phyloP scores from a whole-genome alignment of 2,329 filamentous ascomycete species.

The Huntiella savannae region DNA sequence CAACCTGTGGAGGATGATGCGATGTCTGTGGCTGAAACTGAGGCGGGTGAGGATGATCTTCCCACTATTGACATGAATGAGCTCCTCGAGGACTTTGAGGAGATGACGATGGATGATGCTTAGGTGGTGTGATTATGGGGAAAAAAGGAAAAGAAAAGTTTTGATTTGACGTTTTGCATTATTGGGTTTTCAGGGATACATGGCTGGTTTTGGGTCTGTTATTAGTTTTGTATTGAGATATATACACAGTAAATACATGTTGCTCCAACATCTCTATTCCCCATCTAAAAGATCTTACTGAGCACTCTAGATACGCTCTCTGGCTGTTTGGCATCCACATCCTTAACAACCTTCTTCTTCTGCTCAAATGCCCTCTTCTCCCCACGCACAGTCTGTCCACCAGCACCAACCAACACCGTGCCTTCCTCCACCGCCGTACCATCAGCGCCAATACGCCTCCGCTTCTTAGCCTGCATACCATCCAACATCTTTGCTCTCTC shows the following conservation, averaged over 20 bases:
- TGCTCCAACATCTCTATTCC: background rate
- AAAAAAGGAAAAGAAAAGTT: slow-evolving; percentile 6
- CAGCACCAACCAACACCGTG: slow-evolving; percentile 13
- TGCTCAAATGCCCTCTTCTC: slow-evolving; percentile 41
- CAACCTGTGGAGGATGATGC: slow-evolving; percentile 36
- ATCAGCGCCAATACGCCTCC: slow-evolving; percentile 22
- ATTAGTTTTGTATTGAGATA: background rate
- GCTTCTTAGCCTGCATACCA: slow-evolving; percentile 44
- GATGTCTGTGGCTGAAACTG: slow-evolving; percentile 49
- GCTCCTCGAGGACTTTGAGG: slow-evolving; percentile 81
- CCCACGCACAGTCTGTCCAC: slow-evolving; percentile 13
- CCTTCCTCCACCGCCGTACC: slow-evolving; percentile 13
- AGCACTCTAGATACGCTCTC: slow-evolving; percentile 40
- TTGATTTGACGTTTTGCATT: slow-evolving; percentile 3
- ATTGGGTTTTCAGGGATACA: background rate
- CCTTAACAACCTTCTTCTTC: slow-evolving; percentile 36
- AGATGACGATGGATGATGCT: slow-evolving; percentile 53
- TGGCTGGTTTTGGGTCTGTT: background rate
- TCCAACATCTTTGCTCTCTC: slow-evolving; percentile 65
- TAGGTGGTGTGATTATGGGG: slow-evolving; percentile 4
- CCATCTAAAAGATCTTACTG: slow-evolving; percentile 42
- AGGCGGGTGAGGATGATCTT: slow-evolving; percentile 36
- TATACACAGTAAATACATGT: background rate
- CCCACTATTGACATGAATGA: slow-evolving; percentile 58
- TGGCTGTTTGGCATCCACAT: slow-evolving; percentile 23